Conservation (phyloP, 805 yeast species). For the Yamadazyma ubonensis region DNA sequence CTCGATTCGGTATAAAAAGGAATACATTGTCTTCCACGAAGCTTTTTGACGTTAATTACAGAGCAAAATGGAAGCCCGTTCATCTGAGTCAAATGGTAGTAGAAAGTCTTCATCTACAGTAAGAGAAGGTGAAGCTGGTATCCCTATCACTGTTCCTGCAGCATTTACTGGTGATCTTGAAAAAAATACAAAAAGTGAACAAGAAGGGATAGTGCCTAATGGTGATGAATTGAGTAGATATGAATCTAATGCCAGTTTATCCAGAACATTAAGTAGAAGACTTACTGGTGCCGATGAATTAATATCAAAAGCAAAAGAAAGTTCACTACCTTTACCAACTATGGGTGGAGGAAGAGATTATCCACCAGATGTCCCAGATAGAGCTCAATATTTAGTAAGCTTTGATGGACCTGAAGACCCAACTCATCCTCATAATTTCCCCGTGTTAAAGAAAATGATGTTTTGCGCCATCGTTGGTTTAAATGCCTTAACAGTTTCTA, state of each 20-base stretch:
- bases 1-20: constrained; percentile 5
- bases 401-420: constrained; percentile 83
- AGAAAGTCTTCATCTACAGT: constrained; percentile 4
- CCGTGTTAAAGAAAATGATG: constrained; percentile 28
- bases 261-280: constrained; percentile 23
- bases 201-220: constrained; percentile 11
- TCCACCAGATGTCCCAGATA: constrained; percentile 61
- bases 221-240: constrained; percentile 25
- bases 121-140: constrained; percentile 6
- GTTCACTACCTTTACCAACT: constrained; percentile 31
- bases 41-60: not conserved
- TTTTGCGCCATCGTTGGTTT: constrained; percentile 29
- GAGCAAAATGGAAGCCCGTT: constrained; percentile 6
- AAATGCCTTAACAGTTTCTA: constrained; percentile 47
- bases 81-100: constrained; percentile 4
- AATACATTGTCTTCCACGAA: not conserved
- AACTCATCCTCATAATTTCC: constrained; percentile 77
- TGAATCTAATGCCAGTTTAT: constrained; percentile 22
- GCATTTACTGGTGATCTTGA: constrained; percentile 3
- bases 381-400: constrained; percentile 59
- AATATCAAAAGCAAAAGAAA: constrained; percentile 24
- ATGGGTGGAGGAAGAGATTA: constrained; percentile 70
- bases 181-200: constrained; percentile 4
- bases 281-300: constrained; percentile 29
- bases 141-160: constrained; percentile 3